These are phyloP conservation scores for Phytophthora palmivora DNA, from an alignment of 352 stramenopile genomes.

Conservation along the genomic window DNA sequence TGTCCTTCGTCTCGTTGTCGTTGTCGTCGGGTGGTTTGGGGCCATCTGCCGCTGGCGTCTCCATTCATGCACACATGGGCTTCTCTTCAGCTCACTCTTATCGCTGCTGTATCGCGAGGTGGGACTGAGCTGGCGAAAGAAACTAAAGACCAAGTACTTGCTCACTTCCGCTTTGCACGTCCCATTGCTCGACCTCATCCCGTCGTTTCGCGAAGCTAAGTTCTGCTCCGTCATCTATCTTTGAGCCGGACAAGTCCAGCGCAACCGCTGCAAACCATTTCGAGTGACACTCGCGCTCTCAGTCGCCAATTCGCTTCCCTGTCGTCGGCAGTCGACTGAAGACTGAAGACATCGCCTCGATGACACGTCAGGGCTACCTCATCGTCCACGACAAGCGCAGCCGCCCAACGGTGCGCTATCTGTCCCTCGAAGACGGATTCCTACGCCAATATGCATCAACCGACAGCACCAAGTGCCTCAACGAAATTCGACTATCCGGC, in stretches of 20 bases:
- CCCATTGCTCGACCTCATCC: constrained; percentile 12
- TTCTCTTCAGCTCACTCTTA: constrained; percentile 21
- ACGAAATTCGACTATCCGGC: constrained; percentile 78
- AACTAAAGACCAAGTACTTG: too few species aligned
- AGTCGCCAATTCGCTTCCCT: constrained; percentile 32
- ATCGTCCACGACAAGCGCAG: constrained; percentile 76
- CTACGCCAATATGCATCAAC: constrained; percentile 69
- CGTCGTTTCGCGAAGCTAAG: constrained; percentile 19
- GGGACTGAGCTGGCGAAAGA: constrained; percentile 27
- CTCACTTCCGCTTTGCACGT: constrained; percentile 29
- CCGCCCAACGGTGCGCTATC: constrained; percentile 63
- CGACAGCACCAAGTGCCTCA: constrained; percentile 50
- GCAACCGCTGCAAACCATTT: constrained; percentile 30
- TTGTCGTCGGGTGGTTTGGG: constrained; percentile 5
- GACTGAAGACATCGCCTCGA: constrained; percentile 22
- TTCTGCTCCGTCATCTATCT: constrained; percentile 20
- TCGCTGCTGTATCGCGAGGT: constrained; percentile 8
- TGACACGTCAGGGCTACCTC: constrained; percentile 83
- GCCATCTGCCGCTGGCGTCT: constrained; percentile 19
- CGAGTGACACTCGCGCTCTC: constrained; percentile 1
- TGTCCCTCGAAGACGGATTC: constrained; percentile 84
- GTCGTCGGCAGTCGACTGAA: constrained; percentile 6
- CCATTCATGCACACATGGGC: background rate
- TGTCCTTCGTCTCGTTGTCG: constrained; percentile 23
- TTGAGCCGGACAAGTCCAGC: constrained; percentile 33